These are phyloP conservation scores for Gnetum montanum DNA, from an alignment of 75 land plant genomes.

Conservation along the genomic window DNA sequence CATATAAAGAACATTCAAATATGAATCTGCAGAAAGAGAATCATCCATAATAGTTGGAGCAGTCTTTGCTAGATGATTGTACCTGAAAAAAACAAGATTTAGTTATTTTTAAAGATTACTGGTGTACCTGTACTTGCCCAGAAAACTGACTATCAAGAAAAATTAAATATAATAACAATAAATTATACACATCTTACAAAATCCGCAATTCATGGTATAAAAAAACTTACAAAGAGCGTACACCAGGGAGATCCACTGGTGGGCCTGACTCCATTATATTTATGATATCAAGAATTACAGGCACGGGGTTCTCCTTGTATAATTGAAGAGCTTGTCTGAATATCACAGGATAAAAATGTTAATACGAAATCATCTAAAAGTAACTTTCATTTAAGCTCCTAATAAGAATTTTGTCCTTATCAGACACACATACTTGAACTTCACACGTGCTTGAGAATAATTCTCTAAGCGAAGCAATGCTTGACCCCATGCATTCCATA, in stretches of 20 bases:
- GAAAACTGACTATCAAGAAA: background rate
- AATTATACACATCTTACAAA: background rate
- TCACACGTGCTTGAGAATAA: constrained; percentile 94
- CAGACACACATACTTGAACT: constrained; percentile 82
- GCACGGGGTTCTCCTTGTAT: constrained; percentile 60
- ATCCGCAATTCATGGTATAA: background rate
- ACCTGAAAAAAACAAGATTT: constrained; percentile 39
- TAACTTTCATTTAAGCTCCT: background rate
- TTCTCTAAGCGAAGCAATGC: constrained; percentile 94
- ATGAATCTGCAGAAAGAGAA: constrained; percentile 99
- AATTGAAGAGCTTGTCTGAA: constrained; percentile 86
- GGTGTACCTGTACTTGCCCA: background rate
- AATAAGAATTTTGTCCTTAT: too few species aligned
- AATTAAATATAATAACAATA: background rate
- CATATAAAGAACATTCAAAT: constrained; percentile 89
- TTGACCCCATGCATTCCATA: constrained; percentile 99
- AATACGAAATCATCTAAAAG: background rate
- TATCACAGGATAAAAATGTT: background rate
- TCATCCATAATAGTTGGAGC: constrained; percentile 91
- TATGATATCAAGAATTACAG: constrained; percentile 66
- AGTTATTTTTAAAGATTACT: background rate
- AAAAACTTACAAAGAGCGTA: constrained; percentile 78
- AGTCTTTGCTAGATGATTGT: constrained; percentile 94
- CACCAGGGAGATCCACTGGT: constrained; percentile 82
- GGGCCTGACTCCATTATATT: constrained; percentile 84